A percentile compares a stretch with the other conserved stretches of the same genome.
These are phyloP conservation scores for Neurospora sp. DNA, from an alignment of 2,329 filamentous ascomycete species.

Conservation along the genomic window DNA sequence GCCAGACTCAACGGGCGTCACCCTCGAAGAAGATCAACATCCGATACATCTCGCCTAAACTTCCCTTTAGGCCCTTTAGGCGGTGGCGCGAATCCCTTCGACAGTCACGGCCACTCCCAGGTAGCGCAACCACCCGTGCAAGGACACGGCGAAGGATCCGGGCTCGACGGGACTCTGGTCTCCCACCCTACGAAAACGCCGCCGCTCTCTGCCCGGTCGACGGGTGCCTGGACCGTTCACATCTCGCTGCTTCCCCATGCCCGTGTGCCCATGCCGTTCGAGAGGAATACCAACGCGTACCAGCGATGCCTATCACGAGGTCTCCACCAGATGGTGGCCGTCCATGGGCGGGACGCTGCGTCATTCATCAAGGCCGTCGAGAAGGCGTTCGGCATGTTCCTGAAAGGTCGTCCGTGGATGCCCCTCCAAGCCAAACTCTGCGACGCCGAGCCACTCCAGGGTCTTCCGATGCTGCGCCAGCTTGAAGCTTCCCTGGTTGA, in stretches of 20 bases:
- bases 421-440: constrained; percentile 50
- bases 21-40: constrained; percentile 17
- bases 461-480: constrained; percentile 49
- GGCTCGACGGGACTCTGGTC: constrained; percentile 9
- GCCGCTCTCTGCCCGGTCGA: constrained; percentile 20
- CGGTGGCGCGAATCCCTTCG: constrained; percentile 13
- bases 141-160: constrained; percentile 12
- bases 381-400: constrained; percentile 38
- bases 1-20: constrained; percentile 6
- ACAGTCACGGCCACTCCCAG: constrained; percentile 1
- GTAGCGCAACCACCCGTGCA: not conserved
- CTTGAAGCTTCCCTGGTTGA: constrained; percentile 35
- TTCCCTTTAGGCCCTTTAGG: constrained; percentile 18
- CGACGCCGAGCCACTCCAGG: constrained; percentile 43
- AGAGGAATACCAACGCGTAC: constrained; percentile 52
- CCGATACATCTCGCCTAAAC: constrained; percentile 17
- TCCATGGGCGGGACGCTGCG: constrained; percentile 37
- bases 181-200: not conserved
- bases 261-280: constrained; percentile 48
- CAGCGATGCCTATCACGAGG: constrained; percentile 51
- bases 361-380: constrained; percentile 41
- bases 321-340: constrained; percentile 46
- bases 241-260: constrained; percentile 47
- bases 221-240: constrained; percentile 46
- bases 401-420: constrained; percentile 43